Conservation (phyloP, 2,329 filamentous ascomycete species). For the Colletotrichum gigasporum region DNA sequence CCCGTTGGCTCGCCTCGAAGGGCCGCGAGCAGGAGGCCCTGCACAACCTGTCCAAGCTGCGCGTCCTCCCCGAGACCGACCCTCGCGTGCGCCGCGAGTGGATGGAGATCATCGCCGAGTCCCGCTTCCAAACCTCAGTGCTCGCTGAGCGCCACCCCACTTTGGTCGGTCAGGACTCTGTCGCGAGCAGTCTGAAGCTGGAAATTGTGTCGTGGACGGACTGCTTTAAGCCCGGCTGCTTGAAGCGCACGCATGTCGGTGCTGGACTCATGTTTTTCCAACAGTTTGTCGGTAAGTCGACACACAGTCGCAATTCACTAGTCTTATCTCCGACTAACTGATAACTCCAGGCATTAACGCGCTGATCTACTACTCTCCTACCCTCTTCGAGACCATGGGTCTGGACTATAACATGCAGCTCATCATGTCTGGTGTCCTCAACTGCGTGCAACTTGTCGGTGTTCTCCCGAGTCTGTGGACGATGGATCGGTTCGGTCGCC, state of each 20-base stretch:
- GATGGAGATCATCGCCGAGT: conserved; percentile 33
- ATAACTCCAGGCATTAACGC: conserved; percentile 41
- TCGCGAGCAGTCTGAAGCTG: conserved; percentile 48
- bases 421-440: conserved; percentile 51
- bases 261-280: conserved; percentile 66
- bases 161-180: conserved; percentile 43
- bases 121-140: conserved; percentile 20
- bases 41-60: conserved; percentile 15
- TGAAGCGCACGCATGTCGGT: conserved; percentile 55
- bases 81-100: conserved; percentile 33
- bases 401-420: conserved; percentile 45
- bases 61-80: conserved; percentile 33
- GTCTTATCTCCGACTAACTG: too few species aligned
- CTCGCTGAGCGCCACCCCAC: conserved; percentile 44
- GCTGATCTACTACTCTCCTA: conserved; percentile 57
- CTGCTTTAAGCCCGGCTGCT: conserved; percentile 58
- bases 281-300: conserved; percentile 59
- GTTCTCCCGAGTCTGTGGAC: conserved; percentile 57
- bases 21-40: conserved; percentile 44
- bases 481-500: conserved; percentile 57
- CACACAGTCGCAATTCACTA: not conserved
- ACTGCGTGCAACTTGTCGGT: conserved; percentile 55
- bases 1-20: conserved; percentile 44
- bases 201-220: conserved; percentile 60
- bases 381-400: conserved; percentile 51